Conservation (phyloP, 106 monocot species). For the Iris macrosiphon region DNA sequence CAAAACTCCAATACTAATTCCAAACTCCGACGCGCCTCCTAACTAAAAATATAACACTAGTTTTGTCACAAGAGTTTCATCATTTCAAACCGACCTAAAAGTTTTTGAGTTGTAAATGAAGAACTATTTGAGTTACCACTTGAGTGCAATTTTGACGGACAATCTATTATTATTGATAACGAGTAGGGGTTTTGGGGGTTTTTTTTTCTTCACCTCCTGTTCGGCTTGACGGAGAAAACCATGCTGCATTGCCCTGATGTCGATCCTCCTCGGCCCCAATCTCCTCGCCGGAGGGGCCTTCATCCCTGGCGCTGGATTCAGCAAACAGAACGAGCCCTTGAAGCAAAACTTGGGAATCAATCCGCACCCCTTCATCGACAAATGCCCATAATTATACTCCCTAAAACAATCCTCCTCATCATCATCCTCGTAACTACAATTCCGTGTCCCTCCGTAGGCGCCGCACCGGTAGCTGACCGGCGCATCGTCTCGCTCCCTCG, state of each 20-base stretch:
- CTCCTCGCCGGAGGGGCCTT: constrained; percentile 11
- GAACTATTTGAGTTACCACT: no score
- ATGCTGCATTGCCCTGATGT: constrained; percentile 1
- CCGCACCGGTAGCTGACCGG: constrained; percentile 3
- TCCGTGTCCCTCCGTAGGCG: background rate
- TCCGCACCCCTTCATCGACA: constrained; percentile 45
- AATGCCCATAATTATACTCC: constrained; percentile 14
- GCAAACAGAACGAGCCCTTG: constrained; percentile 34
- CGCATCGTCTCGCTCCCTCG: no score
- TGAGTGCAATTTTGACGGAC: no score
- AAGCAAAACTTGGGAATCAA: constrained; percentile 45
- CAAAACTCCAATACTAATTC: no score
- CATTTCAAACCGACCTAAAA: no score
- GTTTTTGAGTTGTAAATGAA: no score
- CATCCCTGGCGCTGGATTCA: constrained; percentile 43
- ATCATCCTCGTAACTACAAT: constrained; percentile 11
- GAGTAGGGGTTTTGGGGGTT: no score
- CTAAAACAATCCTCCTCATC: constrained; percentile 23
- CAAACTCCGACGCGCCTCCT: no score
- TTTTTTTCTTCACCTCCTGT: constrained; percentile 35
- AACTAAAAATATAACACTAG: no score
- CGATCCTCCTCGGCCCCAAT: background rate
- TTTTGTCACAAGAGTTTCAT: no score
- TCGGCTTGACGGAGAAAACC: constrained; percentile 6
- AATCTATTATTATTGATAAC: no score